Base-by-base conservation (phyloP, 1,139 yeast species). In the Candida labiduridarum region DNA sequence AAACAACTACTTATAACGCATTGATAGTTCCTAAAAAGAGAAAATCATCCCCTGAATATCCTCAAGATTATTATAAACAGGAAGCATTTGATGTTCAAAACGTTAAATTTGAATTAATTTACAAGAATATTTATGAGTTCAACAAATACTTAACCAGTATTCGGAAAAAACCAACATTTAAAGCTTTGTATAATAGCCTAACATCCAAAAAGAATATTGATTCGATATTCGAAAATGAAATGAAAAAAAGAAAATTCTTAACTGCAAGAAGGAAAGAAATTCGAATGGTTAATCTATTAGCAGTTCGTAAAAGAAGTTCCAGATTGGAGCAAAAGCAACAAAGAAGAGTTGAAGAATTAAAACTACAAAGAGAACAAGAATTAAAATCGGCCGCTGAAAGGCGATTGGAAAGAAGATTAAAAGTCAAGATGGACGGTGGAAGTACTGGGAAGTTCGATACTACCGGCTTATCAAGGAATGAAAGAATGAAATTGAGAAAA, bases 321-420 rank as follows among this genome's bases (percentile, higher is more conserved):
- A 66, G 83, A 60, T 61, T 78, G 38, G 80, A 76, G 58, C 79
- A 81, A n/a, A 78, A 73, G 57, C 83, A 78, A 55, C 74, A 72
- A 51, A 76, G 74, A 47, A 67, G 65, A 46, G 69, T 65, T 45
- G 76, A 74, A 48, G 82, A 78, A 47, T 48, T 56, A 2, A 64
- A 72, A 47, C 64, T 71, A 42, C 69, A 62, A 60, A 71, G 61
- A 41, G 62, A 63, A 47, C 67, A 63, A 45, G 72, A 68, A 45
- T 72, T 65, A 41, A 58, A 58, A 40, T 49, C 63, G 25, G 74
- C 75, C 11, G 70, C 76, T 9, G 66, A 71, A 50, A 68, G 69
- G 54, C 61, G 83, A 59, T 54, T 66, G 56, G 65, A 78, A 65
- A 61, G 78, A 68, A 56, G 75, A 61, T 57, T 68, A 56, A 56